phyloP scores from a whole-genome alignment of 164 flowering plant species.

The Amborella trichopoda region DNA sequence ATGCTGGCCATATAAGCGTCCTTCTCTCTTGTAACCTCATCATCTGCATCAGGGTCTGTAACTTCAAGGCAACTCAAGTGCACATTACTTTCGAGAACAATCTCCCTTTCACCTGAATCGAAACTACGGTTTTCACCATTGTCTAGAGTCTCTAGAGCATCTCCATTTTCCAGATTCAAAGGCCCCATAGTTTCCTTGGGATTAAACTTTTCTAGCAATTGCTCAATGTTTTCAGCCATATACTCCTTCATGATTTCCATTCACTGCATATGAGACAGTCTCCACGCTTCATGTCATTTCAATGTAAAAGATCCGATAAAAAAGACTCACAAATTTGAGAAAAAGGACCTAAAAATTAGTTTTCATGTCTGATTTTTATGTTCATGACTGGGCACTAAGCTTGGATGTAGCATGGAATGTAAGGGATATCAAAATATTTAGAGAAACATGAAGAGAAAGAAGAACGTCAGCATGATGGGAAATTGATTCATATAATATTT shows the following conservation, averaged over 20 bases:
- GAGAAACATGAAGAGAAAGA: no score
- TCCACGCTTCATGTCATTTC: conserved; percentile 19
- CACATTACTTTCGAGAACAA: conserved; percentile 81
- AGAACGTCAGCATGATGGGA: no score
- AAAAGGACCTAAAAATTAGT: no score
- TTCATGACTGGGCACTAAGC: no score
- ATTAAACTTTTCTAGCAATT: conserved; percentile 28
- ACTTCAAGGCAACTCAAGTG: conserved; percentile 66
- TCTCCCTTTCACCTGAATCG: conserved; percentile 26
- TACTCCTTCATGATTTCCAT: background rate
- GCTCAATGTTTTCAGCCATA: conserved; percentile 11
- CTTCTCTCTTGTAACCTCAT: conserved; percentile 82
- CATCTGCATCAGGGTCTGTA: conserved; percentile 82
- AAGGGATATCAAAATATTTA: no score
- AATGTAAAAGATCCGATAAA: no score
- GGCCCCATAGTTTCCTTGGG: conserved; percentile 34
- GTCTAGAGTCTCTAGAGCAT: background rate
- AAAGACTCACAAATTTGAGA: no score
- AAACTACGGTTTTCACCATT: conserved; percentile 5
- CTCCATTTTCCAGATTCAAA: conserved; percentile 9
- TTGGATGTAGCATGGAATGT: no score
- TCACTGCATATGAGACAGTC: background rate
- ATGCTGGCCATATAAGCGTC: conserved; percentile 95
- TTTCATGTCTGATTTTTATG: no score
- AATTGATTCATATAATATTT: no score